Evolutionary conservation across 1,284 basidiomycete species (phyloP).

Genomic region (Anthracocystis setariae): DNA sequence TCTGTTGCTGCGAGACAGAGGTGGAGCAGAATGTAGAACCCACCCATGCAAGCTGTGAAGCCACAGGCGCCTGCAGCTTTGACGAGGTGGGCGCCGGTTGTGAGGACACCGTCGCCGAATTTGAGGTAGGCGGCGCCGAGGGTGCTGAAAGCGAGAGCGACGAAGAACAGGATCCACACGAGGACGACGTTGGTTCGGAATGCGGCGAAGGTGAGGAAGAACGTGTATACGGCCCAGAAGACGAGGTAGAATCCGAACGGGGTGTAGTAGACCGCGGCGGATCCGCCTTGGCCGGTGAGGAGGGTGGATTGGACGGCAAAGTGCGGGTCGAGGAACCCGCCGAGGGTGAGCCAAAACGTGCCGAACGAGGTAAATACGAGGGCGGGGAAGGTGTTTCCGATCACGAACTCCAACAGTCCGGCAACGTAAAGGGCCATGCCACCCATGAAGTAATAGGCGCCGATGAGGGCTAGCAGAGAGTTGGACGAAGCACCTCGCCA

Average conservation of each 20-base stretch:
- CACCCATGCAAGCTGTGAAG: slow-evolving; percentile 48
- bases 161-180: slow-evolving; percentile 53
- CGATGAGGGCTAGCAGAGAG: slow-evolving; percentile 42
- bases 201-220: slow-evolving; percentile 48
- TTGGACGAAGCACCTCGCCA: slow-evolving; percentile 44
- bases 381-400: slow-evolving; percentile 55
- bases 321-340: slow-evolving; percentile 33
- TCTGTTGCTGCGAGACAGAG: slow-evolving; percentile 49
- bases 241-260: slow-evolving; percentile 47
- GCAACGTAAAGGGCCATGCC: slow-evolving; percentile 37
- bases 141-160: slow-evolving; percentile 44
- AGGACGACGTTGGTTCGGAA: slow-evolving; percentile 52
- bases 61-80: slow-evolving; percentile 46
- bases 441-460: slow-evolving; percentile 43
- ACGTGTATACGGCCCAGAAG: slow-evolving; percentile 51
- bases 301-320: slow-evolving; percentile 33
- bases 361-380: slow-evolving; percentile 52
- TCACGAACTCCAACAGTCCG: slow-evolving; percentile 43
- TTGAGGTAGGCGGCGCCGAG: slow-evolving; percentile 45
- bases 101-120: slow-evolving; percentile 17
- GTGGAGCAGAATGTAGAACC: slow-evolving; percentile 46
- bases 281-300: slow-evolving; percentile 20
- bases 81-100: slow-evolving; percentile 22
- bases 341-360: slow-evolving; percentile 51
- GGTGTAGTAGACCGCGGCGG: slow-evolving; percentile 19